Conservation (phyloP, 108 stramenopile genomes). For the Bacterosira constricta region DNA sequence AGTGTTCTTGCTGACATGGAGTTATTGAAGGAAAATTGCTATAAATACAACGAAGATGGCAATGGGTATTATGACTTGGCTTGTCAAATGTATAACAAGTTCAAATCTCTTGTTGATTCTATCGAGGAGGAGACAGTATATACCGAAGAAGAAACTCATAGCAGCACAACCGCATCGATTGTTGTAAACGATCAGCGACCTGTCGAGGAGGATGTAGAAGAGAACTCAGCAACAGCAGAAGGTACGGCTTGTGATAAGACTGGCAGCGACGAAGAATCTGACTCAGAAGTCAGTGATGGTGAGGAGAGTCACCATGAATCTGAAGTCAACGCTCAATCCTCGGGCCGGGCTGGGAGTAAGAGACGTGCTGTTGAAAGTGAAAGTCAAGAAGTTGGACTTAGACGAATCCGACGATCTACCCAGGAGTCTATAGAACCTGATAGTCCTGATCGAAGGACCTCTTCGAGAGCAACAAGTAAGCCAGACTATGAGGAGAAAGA, state of each 20-base stretch:
- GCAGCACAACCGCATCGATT: neutral
- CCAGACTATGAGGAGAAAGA: conserved; percentile 25
- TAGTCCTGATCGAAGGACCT: conserved; percentile 5
- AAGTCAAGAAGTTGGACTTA: neutral
- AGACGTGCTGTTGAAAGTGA: conserved; percentile 8
- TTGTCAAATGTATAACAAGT: conserved; percentile 55
- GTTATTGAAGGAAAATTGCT: conserved; percentile 81
- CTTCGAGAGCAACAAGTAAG: conserved; percentile 18
- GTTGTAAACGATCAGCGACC: neutral
- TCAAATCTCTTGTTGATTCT: conserved; percentile 54
- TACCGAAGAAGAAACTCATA: neutral
- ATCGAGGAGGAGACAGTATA: conserved; percentile 7
- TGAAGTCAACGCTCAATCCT: neutral
- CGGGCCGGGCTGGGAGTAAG: neutral
- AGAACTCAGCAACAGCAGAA: neutral
- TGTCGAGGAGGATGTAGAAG: neutral
- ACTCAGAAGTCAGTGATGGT: neutral
- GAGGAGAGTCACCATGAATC: neutral
- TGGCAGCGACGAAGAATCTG: neutral
- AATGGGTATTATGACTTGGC: conserved; percentile 58
- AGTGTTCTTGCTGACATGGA: conserved; percentile 77
- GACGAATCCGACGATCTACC: conserved; percentile 11
- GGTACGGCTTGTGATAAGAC: neutral
- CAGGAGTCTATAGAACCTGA: neutral
- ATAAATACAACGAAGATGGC: conserved; percentile 78